These are phyloP conservation scores for Microdochium bolleyi DNA, from an alignment of 2,329 filamentous ascomycete species.

Conservation along the genomic window DNA sequence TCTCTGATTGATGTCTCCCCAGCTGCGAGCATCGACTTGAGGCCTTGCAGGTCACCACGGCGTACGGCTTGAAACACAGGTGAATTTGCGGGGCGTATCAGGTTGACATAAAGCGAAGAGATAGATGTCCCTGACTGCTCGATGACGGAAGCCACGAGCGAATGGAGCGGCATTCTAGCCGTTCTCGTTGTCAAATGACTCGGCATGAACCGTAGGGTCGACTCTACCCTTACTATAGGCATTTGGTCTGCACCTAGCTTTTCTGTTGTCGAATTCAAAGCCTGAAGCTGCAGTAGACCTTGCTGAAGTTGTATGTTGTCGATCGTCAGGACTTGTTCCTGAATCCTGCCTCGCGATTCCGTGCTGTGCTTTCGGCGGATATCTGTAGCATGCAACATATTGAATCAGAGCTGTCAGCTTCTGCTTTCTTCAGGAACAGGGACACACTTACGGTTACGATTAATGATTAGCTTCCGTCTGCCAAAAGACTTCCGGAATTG, in stretches of 20 bases:
- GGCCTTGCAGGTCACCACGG: not conserved
- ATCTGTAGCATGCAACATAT: not conserved
- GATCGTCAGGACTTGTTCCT: not conserved
- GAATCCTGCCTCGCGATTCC: not conserved
- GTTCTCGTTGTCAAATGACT: not conserved
- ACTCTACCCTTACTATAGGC: not conserved
- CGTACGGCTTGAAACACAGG: not conserved
- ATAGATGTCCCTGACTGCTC: not conserved
- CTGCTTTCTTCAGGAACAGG: not conserved
- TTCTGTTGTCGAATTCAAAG: not conserved
- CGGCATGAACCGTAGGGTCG: not conserved
- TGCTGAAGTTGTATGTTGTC: not conserved
- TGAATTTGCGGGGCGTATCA: not conserved
- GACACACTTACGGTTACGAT: not conserved
- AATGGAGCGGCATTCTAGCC: not conserved
- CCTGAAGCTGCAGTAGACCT: not conserved
- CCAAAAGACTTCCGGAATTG: not conserved
- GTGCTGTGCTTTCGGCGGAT: not conserved
- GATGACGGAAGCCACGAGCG: not conserved
- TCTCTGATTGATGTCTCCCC: not conserved
- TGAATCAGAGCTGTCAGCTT: not conserved
- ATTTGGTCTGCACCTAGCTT: not conserved
- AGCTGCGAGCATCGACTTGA: not conserved
- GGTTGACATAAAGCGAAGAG: not conserved
- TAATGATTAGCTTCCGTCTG: not conserved